A percentile compares a stretch with the other conserved stretches of the same genome.
These are phyloP conservation scores for Stygiomarasmius scandens DNA, from an alignment of 1,284 basidiomycete genomes.

Conservation along the genomic window DNA sequence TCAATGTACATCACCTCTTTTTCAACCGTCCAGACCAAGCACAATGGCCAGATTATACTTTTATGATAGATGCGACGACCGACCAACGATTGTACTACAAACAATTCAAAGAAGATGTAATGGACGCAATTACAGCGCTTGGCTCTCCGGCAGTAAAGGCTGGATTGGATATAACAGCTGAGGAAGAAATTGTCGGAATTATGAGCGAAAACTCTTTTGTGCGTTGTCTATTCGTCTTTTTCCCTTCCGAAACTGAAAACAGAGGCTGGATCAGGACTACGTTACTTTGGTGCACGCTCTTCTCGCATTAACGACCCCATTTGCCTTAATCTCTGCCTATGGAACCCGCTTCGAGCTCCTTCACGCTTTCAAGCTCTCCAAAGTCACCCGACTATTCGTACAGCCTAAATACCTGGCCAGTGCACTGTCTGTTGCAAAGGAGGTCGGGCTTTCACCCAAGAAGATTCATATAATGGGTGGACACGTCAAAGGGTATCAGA, in stretches of 20 bases:
- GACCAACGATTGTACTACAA: slow-evolving; percentile 47
- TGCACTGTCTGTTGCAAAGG: slow-evolving; percentile 52
- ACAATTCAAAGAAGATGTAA: slow-evolving; percentile 53
- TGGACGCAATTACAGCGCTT: slow-evolving; percentile 61
- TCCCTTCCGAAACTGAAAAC: neutral
- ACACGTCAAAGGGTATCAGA: slow-evolving; percentile 11
- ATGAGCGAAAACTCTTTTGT: slow-evolving; percentile 72
- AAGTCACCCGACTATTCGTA: slow-evolving; percentile 64
- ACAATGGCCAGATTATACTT: slow-evolving; percentile 53
- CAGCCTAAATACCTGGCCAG: slow-evolving; percentile 52
- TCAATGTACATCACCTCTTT: slow-evolving; percentile 60
- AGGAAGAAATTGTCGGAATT: slow-evolving; percentile 63
- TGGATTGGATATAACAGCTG: slow-evolving; percentile 54
- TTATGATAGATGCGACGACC: slow-evolving; percentile 60
- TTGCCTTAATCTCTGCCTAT: slow-evolving; percentile 64
- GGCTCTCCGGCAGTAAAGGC: slow-evolving; percentile 46
- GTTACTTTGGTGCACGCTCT: slow-evolving; percentile 58
- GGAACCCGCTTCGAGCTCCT: slow-evolving; percentile 69
- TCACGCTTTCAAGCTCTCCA: slow-evolving; percentile 55
- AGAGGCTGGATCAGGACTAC: slow-evolving; percentile 54
- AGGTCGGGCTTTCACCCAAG: slow-evolving; percentile 46
- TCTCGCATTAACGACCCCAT: slow-evolving; percentile 59
- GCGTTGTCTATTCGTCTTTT: slow-evolving; percentile 19
- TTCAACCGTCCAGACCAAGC: slow-evolving; percentile 56
- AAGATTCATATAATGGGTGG: slow-evolving; percentile 14